A percentile compares a stretch with the other conserved stretches of the same genome.
Evolutionary conservation across 1,284 basidiomycete genomes (phyloP).

Genomic region (Leccinum insolens): DNA sequence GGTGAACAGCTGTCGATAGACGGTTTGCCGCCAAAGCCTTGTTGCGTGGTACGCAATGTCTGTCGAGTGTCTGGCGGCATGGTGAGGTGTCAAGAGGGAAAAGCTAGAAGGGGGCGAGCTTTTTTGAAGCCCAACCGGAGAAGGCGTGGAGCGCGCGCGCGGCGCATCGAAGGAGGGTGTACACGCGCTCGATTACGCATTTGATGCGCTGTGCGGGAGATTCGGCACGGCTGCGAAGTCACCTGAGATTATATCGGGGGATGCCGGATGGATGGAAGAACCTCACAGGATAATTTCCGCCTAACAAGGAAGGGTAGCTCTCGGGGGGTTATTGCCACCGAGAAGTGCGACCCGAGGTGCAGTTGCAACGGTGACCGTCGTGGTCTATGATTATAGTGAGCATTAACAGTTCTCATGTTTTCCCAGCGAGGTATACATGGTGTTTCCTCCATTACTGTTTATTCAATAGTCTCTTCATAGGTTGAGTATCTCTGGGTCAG

Average conservation of each 20-base stretch:
- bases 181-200: background rate
- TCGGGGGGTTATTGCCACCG: background rate
- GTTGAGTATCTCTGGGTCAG: no score
- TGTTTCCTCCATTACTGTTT: no score
- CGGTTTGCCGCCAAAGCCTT: no score
- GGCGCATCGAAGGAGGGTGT: background rate
- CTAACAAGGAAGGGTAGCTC: background rate
- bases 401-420: no score
- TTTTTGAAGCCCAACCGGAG: background rate
- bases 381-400: no score
- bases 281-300: background rate
- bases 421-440: no score
- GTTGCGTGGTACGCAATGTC: background rate
- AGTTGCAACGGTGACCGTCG: no score
- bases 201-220: background rate
- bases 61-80: background rate
- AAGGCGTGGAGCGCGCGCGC: no score
- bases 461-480: no score
- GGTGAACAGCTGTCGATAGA: no score
- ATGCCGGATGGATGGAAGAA: background rate
- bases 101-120: background rate
- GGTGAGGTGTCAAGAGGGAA: background rate
- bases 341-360: background rate
- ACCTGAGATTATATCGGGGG: no score
- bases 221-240: background rate